These are phyloP conservation scores for Grammothele lineata DNA, from an alignment of 768 basidiomycete genomes.

Conservation along the genomic window DNA sequence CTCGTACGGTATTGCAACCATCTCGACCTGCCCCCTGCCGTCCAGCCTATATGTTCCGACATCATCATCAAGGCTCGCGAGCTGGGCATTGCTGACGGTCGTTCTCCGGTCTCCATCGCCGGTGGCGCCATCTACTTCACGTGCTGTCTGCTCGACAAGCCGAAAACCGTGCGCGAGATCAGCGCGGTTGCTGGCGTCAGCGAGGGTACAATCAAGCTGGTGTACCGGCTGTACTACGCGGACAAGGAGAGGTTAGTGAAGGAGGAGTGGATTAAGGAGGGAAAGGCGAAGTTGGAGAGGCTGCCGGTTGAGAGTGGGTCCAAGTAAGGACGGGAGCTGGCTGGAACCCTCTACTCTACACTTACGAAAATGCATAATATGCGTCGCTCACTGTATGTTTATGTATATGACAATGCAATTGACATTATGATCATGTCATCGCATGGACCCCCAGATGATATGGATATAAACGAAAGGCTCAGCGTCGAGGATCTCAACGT, in stretches of 20 bases:
- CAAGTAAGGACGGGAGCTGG: conserved; percentile 8
- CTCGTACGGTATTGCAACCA: conserved; percentile 94
- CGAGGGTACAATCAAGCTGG: conserved; percentile 91
- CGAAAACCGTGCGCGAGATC: conserved; percentile 80
- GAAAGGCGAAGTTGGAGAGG: conserved; percentile 52
- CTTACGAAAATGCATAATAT: conserved; percentile 3
- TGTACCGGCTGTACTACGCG: conserved; percentile 73
- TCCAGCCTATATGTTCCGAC: conserved; percentile 80
- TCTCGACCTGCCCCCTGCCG: conserved; percentile 75
- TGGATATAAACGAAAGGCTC: too few species aligned
- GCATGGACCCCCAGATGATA: too few species aligned
- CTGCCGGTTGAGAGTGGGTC: conserved; percentile 29
- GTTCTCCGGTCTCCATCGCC: conserved; percentile 98
- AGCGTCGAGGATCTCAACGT: too few species aligned
- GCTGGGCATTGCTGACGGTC: conserved; percentile 87
- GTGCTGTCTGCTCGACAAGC: conserved; percentile 71
- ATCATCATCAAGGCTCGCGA: conserved; percentile 78
- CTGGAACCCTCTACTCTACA: not conserved
- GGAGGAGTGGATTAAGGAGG: conserved; percentile 80
- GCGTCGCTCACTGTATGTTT: conserved; percentile 14
- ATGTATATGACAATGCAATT: conserved; percentile 13
- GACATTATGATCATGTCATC: conserved; percentile 2
- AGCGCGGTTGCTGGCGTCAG: conserved; percentile 89
- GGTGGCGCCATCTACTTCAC: conserved; percentile 95
- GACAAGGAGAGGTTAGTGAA: conserved; percentile 79